These are phyloP conservation scores for Heritiera fomes DNA, from an alignment of 345 rosid genomes.

Conservation along the genomic window DNA sequence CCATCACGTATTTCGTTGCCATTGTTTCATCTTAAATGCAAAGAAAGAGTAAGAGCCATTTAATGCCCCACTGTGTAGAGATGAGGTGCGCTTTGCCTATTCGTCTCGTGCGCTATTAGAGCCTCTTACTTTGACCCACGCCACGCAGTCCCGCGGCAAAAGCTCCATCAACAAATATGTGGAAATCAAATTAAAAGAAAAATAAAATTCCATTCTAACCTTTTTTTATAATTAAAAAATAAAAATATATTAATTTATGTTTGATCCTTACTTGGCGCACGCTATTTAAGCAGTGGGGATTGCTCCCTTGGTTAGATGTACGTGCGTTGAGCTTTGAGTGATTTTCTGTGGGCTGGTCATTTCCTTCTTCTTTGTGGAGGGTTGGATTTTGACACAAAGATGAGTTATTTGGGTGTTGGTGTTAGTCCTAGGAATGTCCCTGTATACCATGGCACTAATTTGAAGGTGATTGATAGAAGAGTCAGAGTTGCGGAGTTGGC, in stretches of 20 bases:
- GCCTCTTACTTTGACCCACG: conserved; percentile 23
- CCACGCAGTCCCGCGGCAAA: conserved; percentile 4
- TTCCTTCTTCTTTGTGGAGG: neutral
- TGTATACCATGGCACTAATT: conserved; percentile 46
- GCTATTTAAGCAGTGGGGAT: conserved; percentile 31
- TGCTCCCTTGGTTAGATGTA: neutral
- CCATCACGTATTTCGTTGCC: neutral
- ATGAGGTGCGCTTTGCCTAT: no score
- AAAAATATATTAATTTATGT: neutral
- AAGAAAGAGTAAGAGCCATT: neutral
- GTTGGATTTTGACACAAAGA: conserved; percentile 24
- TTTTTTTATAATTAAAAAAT: neutral
- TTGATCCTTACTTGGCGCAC: neutral
- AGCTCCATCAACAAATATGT: neutral
- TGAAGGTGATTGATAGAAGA: conserved; percentile 66
- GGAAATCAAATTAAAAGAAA: neutral
- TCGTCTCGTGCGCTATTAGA: neutral
- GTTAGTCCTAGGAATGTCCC: conserved; percentile 67
- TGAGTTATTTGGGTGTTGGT: conserved; percentile 66
- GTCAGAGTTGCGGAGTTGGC: conserved; percentile 71
- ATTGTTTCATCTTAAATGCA: conserved; percentile 17
- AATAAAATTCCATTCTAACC: neutral
- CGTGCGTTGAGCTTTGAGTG: neutral
- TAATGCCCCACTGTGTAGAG: neutral
- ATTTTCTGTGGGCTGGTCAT: neutral